These are phyloP conservation scores for Aphelidium insulamus DNA, from an alignment of 371 early-diverging fungal species.

Conservation along the genomic window DNA sequence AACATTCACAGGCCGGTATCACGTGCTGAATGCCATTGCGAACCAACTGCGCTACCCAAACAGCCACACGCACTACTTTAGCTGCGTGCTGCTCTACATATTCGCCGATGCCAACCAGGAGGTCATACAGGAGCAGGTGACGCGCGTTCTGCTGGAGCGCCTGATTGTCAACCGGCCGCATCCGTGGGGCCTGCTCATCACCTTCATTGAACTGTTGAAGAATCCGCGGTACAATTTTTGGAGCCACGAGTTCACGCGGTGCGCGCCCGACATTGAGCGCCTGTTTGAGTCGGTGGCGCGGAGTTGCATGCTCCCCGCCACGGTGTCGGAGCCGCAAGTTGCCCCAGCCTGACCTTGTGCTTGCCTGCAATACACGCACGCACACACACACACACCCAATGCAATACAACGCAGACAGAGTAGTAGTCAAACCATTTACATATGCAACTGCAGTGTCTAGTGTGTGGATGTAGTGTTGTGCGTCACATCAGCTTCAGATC, in stretches of 20 bases:
- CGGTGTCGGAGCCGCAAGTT: too few species aligned
- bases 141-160: conserved; percentile 80
- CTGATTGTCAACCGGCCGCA: conserved; percentile 89
- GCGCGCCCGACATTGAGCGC: conserved; percentile 45
- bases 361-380: too few species aligned
- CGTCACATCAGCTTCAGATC: too few species aligned
- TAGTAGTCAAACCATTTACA: too few species aligned
- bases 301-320: conserved; percentile 1
- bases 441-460: too few species aligned
- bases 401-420: too few species aligned
- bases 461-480: too few species aligned
- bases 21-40: conserved; percentile 72
- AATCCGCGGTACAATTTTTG: conserved; percentile 77
- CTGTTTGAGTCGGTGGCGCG: conserved; percentile 46
- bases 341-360: too few species aligned
- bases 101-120: conserved; percentile 67
- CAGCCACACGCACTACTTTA: conserved; percentile 85
- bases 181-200: conserved; percentile 91
- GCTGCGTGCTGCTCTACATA: conserved; percentile 56
- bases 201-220: conserved; percentile 87
- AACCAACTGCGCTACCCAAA: conserved; percentile 95
- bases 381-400: too few species aligned
- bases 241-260: conserved; percentile 50
- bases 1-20: conserved; percentile 38
- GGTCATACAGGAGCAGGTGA: conserved; percentile 77